Evolutionary conservation across 257 asterid species (phyloP).

Genomic region (Paraleonurus japonicus): DNA sequence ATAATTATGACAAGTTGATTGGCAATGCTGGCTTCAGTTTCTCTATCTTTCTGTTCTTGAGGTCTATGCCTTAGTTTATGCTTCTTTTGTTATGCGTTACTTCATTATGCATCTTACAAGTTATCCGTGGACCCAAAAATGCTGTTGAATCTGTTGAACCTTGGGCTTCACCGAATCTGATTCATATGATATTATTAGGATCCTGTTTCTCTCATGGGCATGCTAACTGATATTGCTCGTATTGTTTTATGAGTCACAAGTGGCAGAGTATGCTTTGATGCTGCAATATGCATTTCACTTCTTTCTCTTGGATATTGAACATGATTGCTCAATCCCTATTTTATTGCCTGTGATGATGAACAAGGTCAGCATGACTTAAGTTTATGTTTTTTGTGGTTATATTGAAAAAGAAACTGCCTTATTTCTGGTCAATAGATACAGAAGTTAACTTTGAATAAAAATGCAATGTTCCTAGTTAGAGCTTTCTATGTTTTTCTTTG

Average conservation of each 20-base stretch:
- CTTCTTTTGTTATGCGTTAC: not conserved
- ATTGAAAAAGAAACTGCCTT: not conserved
- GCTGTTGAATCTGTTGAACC: not conserved
- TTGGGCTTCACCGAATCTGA: not conserved
- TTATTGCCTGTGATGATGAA: not conserved
- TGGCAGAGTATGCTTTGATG: not conserved
- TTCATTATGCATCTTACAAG: constrained; percentile 1
- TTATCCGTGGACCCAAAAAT: not conserved
- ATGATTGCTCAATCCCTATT: not conserved
- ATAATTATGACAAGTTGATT: constrained; percentile 11
- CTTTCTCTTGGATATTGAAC: not conserved
- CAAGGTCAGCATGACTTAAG: not conserved
- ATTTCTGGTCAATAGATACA: not conserved
- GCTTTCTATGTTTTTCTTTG: not conserved
- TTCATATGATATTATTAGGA: not conserved
- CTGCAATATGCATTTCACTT: not conserved
- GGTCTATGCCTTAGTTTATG: not conserved
- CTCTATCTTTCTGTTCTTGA: not conserved
- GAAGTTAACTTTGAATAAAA: not conserved
- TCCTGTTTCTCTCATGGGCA: not conserved
- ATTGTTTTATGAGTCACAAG: not conserved
- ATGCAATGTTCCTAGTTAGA: not conserved
- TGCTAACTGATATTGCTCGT: not conserved
- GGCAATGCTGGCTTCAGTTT: not conserved
- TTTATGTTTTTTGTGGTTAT: not conserved